Evolutionary conservation across 176 grass and related monocot species (phyloP).

Genomic region (Tuctoria greenei): DNA sequence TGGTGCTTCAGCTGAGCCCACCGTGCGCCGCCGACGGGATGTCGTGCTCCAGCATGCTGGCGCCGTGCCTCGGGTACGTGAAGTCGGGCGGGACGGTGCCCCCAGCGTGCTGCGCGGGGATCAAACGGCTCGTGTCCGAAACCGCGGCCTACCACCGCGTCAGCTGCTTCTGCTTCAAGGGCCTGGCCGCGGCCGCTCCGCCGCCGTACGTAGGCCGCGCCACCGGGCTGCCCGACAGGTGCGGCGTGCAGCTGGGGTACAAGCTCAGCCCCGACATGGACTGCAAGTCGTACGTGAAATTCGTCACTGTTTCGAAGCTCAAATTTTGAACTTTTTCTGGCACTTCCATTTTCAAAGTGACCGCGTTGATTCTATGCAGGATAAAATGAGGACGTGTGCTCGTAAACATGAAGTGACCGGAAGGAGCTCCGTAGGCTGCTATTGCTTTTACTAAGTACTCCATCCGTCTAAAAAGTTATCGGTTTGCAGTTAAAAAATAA

Average conservation of each 20-base stretch:
- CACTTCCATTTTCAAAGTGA: background rate
- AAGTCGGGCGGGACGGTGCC: slow-evolving; percentile 43
- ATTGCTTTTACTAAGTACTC: no score
- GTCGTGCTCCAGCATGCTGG: slow-evolving; percentile 47
- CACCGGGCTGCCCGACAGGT: slow-evolving; percentile 41
- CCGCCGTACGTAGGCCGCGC: slow-evolving; percentile 38
- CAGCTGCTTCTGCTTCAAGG: slow-evolving; percentile 56
- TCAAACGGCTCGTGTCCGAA: slow-evolving; percentile 27
- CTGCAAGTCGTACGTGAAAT: slow-evolving; percentile 40
- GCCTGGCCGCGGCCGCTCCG: slow-evolving; percentile 28
- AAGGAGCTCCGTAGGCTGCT: background rate
- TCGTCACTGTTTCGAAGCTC: accelerated
- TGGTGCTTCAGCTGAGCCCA: background rate
- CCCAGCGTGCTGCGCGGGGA: slow-evolving; percentile 45
- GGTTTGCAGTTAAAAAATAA: no score
- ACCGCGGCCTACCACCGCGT: slow-evolving; percentile 38
- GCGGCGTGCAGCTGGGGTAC: slow-evolving; percentile 44
- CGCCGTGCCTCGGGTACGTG: slow-evolving; percentile 62
- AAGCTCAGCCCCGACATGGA: slow-evolving; percentile 52
- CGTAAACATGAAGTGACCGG: no score
- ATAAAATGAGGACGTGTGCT: background rate
- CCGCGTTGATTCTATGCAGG: background rate
- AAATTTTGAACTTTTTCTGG: background rate
- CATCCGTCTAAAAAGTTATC: no score
- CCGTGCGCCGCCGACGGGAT: slow-evolving; percentile 1